A percentile compares a stretch with the other conserved stretches of the same genome.
Evolutionary conservation across 345 rosid species (phyloP).

Genomic region (Cochlearia excelsa): DNA sequence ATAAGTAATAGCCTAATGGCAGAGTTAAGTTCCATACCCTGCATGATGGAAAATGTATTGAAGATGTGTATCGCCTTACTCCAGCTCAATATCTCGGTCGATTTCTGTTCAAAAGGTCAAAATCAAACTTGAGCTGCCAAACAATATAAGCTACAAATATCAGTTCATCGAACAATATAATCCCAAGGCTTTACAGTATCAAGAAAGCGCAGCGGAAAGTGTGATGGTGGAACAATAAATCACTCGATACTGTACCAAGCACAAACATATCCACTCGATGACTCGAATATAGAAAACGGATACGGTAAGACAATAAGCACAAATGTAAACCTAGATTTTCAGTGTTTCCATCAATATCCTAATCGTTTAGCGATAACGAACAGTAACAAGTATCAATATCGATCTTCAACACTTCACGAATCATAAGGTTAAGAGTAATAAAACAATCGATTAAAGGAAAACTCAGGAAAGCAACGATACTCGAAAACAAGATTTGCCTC

Average conservation of each 20-base stretch:
- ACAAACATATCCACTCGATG: conserved; percentile 9
- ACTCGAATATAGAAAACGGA: neutral
- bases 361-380: neutral
- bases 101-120: conserved; percentile 34
- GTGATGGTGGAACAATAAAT: neutral
- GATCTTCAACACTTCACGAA: conserved; percentile 24
- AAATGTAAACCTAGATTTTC: conserved; percentile 33
- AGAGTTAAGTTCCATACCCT: conserved; percentile 37
- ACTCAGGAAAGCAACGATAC: conserved; percentile 16
- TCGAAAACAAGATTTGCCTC: conserved; percentile 16
- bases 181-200: neutral
- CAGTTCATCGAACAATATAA: neutral
- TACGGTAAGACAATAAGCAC: conserved; percentile 17
- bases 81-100: conserved; percentile 36
- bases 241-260: conserved; percentile 5
- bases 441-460: conserved; percentile 20
- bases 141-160: neutral
- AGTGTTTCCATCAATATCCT: conserved; percentile 11
- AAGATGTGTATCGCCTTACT: conserved; percentile 39
- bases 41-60: conserved; percentile 38
- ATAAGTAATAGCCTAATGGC: conserved; percentile 28
- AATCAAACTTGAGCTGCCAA: conserved; percentile 31
- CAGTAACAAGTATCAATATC: conserved; percentile 8
- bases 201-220: neutral
- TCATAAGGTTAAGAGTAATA: conserved; percentile 3